Base-by-base conservation (phyloP, 164 flowering plant species). In the Umbellularia californica region DNA sequence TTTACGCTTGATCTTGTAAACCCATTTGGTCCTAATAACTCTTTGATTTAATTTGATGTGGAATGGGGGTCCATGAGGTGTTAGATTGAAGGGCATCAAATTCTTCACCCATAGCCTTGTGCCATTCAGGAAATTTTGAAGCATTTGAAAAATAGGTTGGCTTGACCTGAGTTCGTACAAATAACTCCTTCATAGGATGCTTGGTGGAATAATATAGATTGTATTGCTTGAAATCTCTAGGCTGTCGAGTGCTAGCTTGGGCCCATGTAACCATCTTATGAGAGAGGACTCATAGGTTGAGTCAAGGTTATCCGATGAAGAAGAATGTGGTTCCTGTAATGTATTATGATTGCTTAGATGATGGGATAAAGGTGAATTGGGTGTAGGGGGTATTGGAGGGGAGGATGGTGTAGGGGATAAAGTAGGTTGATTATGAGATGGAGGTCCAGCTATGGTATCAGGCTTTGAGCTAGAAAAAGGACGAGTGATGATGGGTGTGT, bases 1-100 rank as follows among this genome's bases (percentile, higher is more conserved):
- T 55, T 27, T 72, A 12, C 24, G 24, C 35, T 72, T 72, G 41
- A 72, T 17, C 28, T 72, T 58, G 50, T 25, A 72, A 5, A 28
- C 65, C 50, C 65, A 72, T 33, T 72, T 72, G 14, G n/a, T 13
- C 4, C 58, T n/a, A 22, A 22, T 55, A 12, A 70, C 22, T 17
- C 12, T 4, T 22, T 41, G 50, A 3, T 3, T 11, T 5, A 13
- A 12, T 1, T 22, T n/a, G 22, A 3, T 4, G 77, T 13, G 58
- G 58, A 13, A 5, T 19, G 19, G 15, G 58, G 3, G 17, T 52
- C 58, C 58, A 52, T 13, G 17, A 15, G 58, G 4, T 20, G 15
- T 52, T 52, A 13, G 15, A 15, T 19, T 13, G 0, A n/a, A 62
- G 65, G 10, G 23, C 65, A 20, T 62, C 20, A n/a, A 19, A 62